Evolutionary conservation across 768 basidiomycete species (phyloP).

Genomic region (Candolleomyces aberdarensis): DNA sequence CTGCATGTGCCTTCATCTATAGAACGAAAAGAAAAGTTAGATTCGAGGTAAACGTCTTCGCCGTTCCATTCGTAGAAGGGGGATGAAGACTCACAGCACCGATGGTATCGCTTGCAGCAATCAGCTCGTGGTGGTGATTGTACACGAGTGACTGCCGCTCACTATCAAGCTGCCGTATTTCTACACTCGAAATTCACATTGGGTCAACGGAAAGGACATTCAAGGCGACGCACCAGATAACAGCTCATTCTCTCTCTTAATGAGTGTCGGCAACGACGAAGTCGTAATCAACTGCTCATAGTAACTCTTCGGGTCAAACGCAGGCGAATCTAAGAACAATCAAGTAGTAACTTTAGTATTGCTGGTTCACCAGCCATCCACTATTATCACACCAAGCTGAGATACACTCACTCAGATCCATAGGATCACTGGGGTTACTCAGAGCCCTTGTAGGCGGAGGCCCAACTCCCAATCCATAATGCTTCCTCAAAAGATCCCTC

Average conservation of each 20-base stretch:
- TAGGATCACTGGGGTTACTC: slow-evolving; percentile 63
- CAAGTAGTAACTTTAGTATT: background rate
- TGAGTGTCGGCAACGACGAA: slow-evolving; percentile 63
- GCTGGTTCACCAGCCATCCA: background rate
- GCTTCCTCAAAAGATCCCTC: slow-evolving; percentile 75
- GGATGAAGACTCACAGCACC: slow-evolving; percentile 53
- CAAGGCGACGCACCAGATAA: slow-evolving; percentile 48
- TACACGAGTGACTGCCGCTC: slow-evolving; percentile 91
- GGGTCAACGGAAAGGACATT: background rate
- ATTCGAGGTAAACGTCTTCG: background rate
- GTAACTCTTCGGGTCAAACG: slow-evolving; percentile 80
- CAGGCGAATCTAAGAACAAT: slow-evolving; percentile 58
- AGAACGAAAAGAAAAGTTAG: background rate
- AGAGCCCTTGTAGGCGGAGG: slow-evolving; percentile 55
- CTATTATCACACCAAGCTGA: background rate
- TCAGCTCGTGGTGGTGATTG: slow-evolving; percentile 93
- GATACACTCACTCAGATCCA: slow-evolving; percentile 64
- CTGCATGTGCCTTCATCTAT: slow-evolving; percentile 87
- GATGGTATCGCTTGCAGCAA: slow-evolving; percentile 91
- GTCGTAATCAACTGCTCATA: slow-evolving; percentile 87
- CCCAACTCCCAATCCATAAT: slow-evolving; percentile 82
- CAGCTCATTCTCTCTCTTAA: slow-evolving; percentile 83
- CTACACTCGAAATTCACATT: slow-evolving; percentile 32
- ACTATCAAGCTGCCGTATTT: slow-evolving; percentile 83
- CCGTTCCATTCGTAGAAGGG: background rate